Percentiles rank a stretch among this genome's conserved stretches.
Evolutionary conservation across 805 yeast genomes (phyloP).

Genomic region (Wickerhamiella australiensis): DNA sequence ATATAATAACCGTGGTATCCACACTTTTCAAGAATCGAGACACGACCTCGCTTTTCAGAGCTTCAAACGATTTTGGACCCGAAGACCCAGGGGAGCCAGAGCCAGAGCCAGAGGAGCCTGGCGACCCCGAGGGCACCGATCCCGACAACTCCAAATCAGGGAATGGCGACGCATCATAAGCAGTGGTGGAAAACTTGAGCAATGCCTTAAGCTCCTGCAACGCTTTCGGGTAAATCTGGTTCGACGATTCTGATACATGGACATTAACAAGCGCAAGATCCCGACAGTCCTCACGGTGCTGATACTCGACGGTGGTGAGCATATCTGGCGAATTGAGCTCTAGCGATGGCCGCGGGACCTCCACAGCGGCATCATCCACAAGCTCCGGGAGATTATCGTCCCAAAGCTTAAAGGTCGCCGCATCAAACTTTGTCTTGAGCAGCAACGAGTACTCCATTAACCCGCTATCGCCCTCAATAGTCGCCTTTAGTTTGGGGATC

Average conservation of each 20-base stretch:
- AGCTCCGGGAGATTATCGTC: conserved; percentile 20
- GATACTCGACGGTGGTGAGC: conserved; percentile 43
- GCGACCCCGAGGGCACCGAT: too few relatives aligned
- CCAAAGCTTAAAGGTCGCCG: conserved; percentile 17
- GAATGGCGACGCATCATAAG: not conserved
- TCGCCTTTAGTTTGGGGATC: not conserved
- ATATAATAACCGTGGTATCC: conserved; percentile 42
- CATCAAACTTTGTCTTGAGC: conserved; percentile 14
- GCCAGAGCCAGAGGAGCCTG: too few relatives aligned
- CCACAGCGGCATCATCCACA: not conserved
- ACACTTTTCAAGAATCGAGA: not conserved
- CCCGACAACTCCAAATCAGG: not conserved
- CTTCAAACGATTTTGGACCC: not conserved
- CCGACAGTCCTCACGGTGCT: conserved; percentile 15
- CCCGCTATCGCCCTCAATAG: not conserved
- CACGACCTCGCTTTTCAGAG: conserved; percentile 29
- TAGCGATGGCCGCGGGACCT: conserved; percentile 26
- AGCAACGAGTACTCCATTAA: conserved; percentile 8
- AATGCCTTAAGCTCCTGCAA: conserved; percentile 41
- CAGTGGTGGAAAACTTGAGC: not conserved
- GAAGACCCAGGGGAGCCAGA: too few relatives aligned
- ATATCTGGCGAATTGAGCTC: conserved; percentile 68
- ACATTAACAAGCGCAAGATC: conserved; percentile 3
- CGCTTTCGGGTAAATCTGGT: conserved; percentile 57
- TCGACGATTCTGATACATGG: conserved; percentile 37